Conservation (phyloP, 768 basidiomycete genomes). For the Russula earlei region DNA sequence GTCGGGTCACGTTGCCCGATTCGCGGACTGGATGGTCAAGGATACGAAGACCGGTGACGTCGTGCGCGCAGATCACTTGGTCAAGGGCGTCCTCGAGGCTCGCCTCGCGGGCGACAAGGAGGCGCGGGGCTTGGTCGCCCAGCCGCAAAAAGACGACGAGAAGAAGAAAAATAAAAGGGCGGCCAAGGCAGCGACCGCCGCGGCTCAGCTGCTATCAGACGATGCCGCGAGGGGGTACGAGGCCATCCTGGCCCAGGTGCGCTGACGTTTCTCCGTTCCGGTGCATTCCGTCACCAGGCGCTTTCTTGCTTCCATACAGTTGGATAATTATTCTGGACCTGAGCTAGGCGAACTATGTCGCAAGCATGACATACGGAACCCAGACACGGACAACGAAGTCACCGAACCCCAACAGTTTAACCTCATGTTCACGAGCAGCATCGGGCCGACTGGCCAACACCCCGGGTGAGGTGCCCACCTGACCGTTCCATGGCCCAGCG, state of each 20-base stretch:
- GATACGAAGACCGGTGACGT: constrained; percentile 93
- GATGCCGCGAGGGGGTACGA: constrained; percentile 71
- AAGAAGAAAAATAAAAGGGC: constrained; percentile 75
- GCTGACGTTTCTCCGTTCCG: constrained; percentile 21
- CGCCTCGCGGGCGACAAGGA: constrained; percentile 85
- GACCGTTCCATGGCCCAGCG: background rate
- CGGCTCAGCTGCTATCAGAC: constrained; percentile 69
- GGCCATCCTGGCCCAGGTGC: constrained; percentile 75
- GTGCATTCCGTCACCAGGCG: constrained; percentile 7
- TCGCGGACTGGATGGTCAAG: constrained; percentile 99
- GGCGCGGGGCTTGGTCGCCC: constrained; percentile 67
- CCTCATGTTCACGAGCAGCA: constrained; percentile 96
- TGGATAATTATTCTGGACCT: constrained; percentile 89
- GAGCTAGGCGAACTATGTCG: constrained; percentile 82
- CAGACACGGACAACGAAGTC: constrained; percentile 88
- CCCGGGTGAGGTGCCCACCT: constrained; percentile 55
- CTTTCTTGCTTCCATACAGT: constrained; percentile 33
- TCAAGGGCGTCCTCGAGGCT: constrained; percentile 86
- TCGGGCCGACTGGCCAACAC: constrained; percentile 95
- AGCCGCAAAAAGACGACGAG: constrained; percentile 44
- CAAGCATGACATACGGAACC: constrained; percentile 74
- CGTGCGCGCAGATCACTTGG: constrained; percentile 91
- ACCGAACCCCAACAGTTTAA: constrained; percentile 94
- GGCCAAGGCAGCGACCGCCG: constrained; percentile 51
- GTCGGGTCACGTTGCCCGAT: constrained; percentile 95